These are phyloP conservation scores for Amanita rimosa DNA, from an alignment of 768 basidiomycete species.

Conservation along the genomic window DNA sequence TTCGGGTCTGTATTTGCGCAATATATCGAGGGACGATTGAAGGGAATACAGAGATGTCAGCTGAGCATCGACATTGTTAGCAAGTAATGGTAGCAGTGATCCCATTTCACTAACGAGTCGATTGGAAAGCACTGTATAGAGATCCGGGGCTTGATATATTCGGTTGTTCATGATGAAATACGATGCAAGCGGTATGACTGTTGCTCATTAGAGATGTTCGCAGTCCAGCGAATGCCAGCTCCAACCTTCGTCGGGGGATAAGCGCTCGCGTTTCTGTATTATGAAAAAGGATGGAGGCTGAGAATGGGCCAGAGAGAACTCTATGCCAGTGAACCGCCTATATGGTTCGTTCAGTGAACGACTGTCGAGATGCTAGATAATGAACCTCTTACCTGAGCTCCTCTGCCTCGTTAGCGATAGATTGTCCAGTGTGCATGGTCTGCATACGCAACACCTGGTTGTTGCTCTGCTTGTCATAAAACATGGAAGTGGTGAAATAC, in stretches of 20 bases:
- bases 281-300: conserved; percentile 76
- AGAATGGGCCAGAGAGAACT: conserved; percentile 78
- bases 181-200: conserved; percentile 68
- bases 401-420: conserved; percentile 70
- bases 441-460: conserved; percentile 93
- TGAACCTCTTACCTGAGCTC: conserved; percentile 59
- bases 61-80: conserved; percentile 20
- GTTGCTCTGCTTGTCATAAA: conserved; percentile 90
- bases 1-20: conserved; percentile 66
- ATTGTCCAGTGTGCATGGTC: conserved; percentile 74
- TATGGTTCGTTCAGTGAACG: conserved; percentile 2
- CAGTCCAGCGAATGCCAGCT: conserved; percentile 5
- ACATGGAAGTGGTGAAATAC: conserved; percentile 86
- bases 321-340: conserved; percentile 79
- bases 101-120: conserved; percentile 45
- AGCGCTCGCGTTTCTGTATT: conserved; percentile 79
- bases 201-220: conserved; percentile 6
- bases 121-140: conserved; percentile 77
- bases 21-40: conserved; percentile 64
- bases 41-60: conserved; percentile 61
- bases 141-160: conserved; percentile 80
- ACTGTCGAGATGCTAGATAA: not conserved
- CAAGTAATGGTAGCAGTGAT: conserved; percentile 1
- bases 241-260: conserved; percentile 77
- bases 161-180: conserved; percentile 87